Evolutionary conservation across 2,329 filamentous ascomycete species (phyloP).

Genomic region (Pseudogymnoascus sp.): DNA sequence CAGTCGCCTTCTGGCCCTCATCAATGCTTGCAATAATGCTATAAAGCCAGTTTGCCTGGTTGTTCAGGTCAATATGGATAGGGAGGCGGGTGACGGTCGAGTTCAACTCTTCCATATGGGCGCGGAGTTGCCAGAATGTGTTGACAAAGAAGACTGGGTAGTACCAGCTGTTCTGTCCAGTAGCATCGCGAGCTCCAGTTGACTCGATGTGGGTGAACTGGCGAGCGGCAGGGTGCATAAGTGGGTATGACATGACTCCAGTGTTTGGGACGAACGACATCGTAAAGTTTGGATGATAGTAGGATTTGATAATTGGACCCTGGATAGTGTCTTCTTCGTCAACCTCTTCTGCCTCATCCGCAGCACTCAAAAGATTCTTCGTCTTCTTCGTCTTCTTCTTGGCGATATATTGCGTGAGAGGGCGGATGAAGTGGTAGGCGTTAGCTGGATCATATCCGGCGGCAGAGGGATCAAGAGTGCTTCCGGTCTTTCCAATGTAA

Average conservation of each 20-base stretch:
- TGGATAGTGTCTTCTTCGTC: slow-evolving; percentile 41
- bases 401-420: slow-evolving; percentile 79
- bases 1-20: slow-evolving; percentile 75
- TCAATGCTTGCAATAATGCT: slow-evolving; percentile 77
- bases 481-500: slow-evolving; percentile 71
- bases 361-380: slow-evolving; percentile 64
- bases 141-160: slow-evolving; percentile 86
- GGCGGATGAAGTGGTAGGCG: slow-evolving; percentile 76
- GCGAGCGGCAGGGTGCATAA: slow-evolving; percentile 63
- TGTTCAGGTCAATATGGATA: slow-evolving; percentile 74
- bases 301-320: slow-evolving; percentile 68
- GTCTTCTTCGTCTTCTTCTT: slow-evolving; percentile 89
- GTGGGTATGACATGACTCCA: slow-evolving; percentile 58
- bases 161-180: slow-evolving; percentile 89
- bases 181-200: slow-evolving; percentile 71
- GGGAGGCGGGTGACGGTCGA: slow-evolving; percentile 77
- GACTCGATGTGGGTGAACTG: slow-evolving; percentile 73
- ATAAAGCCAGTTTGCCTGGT: slow-evolving; percentile 84
- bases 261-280: slow-evolving; percentile 77
- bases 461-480: slow-evolving; percentile 65
- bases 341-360: slow-evolving; percentile 41
- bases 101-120: slow-evolving; percentile 87
- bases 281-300: slow-evolving; percentile 93
- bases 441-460: slow-evolving; percentile 63
- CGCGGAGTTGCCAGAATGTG: slow-evolving; percentile 92